These are phyloP conservation scores for Trifolium dubium DNA, from an alignment of 306 rosid species.

Conservation along the genomic window DNA sequence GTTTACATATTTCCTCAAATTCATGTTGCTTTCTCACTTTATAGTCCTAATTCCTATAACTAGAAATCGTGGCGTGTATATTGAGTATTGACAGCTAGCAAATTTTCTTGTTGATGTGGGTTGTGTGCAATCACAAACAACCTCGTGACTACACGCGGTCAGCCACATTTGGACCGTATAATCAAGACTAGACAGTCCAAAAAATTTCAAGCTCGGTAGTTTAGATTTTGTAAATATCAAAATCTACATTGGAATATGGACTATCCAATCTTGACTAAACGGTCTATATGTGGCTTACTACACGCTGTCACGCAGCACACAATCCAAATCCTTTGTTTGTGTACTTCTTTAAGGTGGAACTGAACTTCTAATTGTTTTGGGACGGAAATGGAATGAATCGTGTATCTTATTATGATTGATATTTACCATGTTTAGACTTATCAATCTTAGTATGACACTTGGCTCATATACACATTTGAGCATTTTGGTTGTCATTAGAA, in stretches of 20 bases:
- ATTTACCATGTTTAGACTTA: background rate
- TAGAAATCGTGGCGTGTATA: constrained; percentile 3
- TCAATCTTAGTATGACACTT: constrained; percentile 9
- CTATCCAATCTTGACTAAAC: background rate
- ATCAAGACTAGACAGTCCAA: background rate
- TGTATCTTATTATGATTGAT: background rate
- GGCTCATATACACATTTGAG: background rate
- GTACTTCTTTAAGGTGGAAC: constrained; percentile 19
- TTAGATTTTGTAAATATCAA: background rate
- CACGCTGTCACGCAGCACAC: background rate
- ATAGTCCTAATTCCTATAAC: constrained; percentile 7
- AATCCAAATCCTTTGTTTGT: background rate
- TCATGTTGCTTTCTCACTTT: constrained; percentile 13
- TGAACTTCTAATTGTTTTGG: constrained; percentile 25
- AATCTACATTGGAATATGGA: background rate
- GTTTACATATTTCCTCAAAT: background rate
- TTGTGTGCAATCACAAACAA: background rate
- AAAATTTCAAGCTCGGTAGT: background rate
- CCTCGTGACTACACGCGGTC: background rate
- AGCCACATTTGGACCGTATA: background rate
- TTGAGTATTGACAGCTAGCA: constrained; percentile 13
- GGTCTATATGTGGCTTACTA: background rate
- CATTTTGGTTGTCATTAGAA: constrained; percentile 1
- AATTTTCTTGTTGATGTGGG: background rate
- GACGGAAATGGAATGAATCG: background rate